These are phyloP conservation scores for Beauveria australis DNA, from an alignment of 2,329 filamentous ascomycete genomes.

Conservation along the genomic window DNA sequence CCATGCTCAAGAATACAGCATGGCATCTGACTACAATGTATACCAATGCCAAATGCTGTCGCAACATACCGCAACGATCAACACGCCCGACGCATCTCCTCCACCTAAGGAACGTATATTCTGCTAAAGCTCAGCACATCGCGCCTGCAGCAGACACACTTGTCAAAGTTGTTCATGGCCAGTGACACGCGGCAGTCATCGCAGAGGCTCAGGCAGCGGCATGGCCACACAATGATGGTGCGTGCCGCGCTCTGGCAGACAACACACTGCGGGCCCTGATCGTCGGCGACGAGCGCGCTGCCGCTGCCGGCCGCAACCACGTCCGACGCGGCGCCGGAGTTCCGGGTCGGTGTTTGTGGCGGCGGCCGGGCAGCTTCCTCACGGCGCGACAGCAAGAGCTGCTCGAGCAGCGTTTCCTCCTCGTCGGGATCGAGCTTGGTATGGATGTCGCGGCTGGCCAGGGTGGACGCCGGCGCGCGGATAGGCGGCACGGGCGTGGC, in stretches of 20 bases:
- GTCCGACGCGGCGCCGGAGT: neutral
- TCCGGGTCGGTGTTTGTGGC: slow-evolving; percentile 3
- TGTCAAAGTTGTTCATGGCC: slow-evolving; percentile 95
- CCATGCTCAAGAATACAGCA: too few relatives aligned
- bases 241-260: slow-evolving; percentile 83
- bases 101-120: slow-evolving; percentile 70
- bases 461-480: neutral
- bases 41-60: neutral
- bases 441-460: slow-evolving; percentile 14
- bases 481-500: neutral
- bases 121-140: slow-evolving; percentile 85
- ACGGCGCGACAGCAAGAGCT: slow-evolving; percentile 49
- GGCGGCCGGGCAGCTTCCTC: slow-evolving; percentile 13
- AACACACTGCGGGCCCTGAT: slow-evolving; percentile 63
- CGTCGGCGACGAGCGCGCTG: neutral
- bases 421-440: slow-evolving; percentile 46
- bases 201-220: slow-evolving; percentile 85
- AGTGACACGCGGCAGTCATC: slow-evolving; percentile 91
- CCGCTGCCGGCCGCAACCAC: slow-evolving; percentile 42
- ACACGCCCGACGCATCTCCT: neutral
- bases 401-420: slow-evolving; percentile 52
- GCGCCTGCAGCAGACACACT: slow-evolving; percentile 87
- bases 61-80: neutral
- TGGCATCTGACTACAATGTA: too few relatives aligned
- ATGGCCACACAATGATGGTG: slow-evolving; percentile 93